Evolutionary conservation across 352 stramenopile genomes (phyloP).

Genomic region (Phytophthora pini): DNA sequence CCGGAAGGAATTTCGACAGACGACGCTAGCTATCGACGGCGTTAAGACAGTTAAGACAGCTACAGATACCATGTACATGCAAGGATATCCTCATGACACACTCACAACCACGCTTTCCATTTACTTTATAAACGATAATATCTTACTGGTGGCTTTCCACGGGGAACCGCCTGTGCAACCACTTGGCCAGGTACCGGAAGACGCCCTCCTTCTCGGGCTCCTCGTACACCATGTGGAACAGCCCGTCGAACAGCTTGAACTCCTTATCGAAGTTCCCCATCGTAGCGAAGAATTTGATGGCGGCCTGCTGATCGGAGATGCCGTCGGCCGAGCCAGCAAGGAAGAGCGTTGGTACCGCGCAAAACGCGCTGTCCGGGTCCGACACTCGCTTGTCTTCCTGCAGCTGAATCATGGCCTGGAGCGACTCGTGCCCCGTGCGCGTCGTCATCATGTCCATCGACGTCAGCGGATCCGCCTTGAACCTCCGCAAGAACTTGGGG

Average conservation of each 20-base stretch:
- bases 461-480: conserved; percentile 44
- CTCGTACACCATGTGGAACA: conserved; percentile 67
- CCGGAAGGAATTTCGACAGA: neutral
- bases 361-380: conserved; percentile 30
- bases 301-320: conserved; percentile 49
- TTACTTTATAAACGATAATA: conserved; percentile 10
- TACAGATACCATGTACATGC: too few relatives aligned
- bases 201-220: conserved; percentile 62
- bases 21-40: neutral
- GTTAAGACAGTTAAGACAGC: too few relatives aligned
- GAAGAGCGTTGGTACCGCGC: conserved; percentile 39
- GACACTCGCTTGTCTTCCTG: conserved; percentile 36
- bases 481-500: conserved; percentile 43
- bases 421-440: conserved; percentile 40
- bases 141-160: conserved; percentile 17
- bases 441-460: conserved; percentile 45
- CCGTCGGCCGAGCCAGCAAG: conserved; percentile 54
- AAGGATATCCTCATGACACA: too few relatives aligned
- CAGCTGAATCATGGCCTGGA: conserved; percentile 46
- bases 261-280: conserved; percentile 65
- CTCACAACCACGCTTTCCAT: conserved; percentile 11
- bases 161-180: conserved; percentile 40
- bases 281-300: conserved; percentile 49
- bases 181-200: conserved; percentile 49
- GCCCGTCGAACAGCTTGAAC: conserved; percentile 62